Base-by-base conservation (phyloP, 1,284 basidiomycete species). In the Malassezia yamatoensis region DNA sequence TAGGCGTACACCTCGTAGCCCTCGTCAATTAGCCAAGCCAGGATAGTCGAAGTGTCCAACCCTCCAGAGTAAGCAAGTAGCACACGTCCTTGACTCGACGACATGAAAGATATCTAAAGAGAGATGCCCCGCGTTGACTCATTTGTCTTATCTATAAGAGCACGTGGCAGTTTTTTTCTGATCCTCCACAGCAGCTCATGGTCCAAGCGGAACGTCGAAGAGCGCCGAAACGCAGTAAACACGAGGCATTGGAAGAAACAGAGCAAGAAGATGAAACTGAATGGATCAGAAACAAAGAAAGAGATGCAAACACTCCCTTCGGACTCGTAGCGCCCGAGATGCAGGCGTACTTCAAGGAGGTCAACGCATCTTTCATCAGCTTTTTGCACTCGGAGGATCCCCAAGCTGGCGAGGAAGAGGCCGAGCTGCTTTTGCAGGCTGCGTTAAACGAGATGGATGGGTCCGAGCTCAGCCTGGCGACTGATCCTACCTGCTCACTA, bases 1-100 rank as follows among this genome's bases (percentile, higher is more conserved):
- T 93, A 98, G 39, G 91, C 90, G 67, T 88, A 84, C 63, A 96
- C 93, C 73, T 96, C 88, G 79, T 96, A 96, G 53, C 90, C 90
- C 76, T 96, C 82, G 77, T 98, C 91, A 77, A 96, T 93, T 77
- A 74, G 70, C 72, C 72, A 74, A 46, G 72, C 66, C 40, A 74
- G 67, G 59, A 74, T 74, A 49, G 65, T 68, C 51, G 72, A 74
- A 37, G 72, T 74, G 64, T 74, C 70, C 67, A 21, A 24, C 90
- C 93, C 93, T 70, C 94, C 93, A 70, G 93, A 98, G 81, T 98
- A 98, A 40, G 93, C 93, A 62, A 94, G 81, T 54, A 94, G 80
- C 66, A 94, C 88, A 69, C 88, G 88, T 67, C 89, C 88, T 71
- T 82, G 81, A 54, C 59, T 53, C 41, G 41, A 41, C 44, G 54